Conservation (phyloP, 257 asterid genomes). For the Euphrasia confusa region DNA sequence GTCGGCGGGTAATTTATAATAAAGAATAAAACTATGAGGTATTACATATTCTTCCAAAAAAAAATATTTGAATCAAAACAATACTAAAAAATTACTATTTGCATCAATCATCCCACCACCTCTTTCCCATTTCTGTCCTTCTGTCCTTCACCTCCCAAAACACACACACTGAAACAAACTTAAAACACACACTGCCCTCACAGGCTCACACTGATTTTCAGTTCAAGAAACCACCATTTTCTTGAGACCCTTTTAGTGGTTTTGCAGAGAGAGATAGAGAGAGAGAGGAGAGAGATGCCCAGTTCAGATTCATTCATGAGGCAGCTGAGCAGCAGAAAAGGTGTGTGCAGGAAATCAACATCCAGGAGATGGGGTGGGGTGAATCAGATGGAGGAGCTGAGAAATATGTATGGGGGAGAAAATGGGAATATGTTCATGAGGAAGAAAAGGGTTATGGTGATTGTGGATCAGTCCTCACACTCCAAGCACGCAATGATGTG, state of each 20-base stretch:
- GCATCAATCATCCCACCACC: neutral
- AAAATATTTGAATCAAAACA: neutral
- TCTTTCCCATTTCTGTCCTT: neutral
- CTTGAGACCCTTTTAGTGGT: neutral
- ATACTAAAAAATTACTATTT: neutral
- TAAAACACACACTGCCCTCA: neutral
- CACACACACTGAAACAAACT: neutral
- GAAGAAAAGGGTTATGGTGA: constrained; percentile 92
- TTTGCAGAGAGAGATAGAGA: neutral
- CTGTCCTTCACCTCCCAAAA: neutral
- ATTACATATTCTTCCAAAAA: no score
- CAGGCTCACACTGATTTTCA: neutral
- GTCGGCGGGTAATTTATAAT: neutral
- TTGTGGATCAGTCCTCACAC: constrained; percentile 68
- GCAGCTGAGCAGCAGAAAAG: constrained; percentile 68
- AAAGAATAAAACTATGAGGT: neutral
- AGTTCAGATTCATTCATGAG: constrained; percentile 62
- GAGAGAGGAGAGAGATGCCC: constrained; percentile 24
- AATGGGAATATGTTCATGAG: constrained; percentile 44
- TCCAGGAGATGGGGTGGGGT: constrained; percentile 41
- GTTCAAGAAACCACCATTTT: neutral
- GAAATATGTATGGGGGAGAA: constrained; percentile 19
- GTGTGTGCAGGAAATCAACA: constrained; percentile 49
- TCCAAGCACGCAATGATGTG: constrained; percentile 92
- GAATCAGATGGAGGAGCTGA: constrained; percentile 46